Conservation (phyloP, 2,329 filamentous ascomycete species). For the Penicillium sp. region DNA sequence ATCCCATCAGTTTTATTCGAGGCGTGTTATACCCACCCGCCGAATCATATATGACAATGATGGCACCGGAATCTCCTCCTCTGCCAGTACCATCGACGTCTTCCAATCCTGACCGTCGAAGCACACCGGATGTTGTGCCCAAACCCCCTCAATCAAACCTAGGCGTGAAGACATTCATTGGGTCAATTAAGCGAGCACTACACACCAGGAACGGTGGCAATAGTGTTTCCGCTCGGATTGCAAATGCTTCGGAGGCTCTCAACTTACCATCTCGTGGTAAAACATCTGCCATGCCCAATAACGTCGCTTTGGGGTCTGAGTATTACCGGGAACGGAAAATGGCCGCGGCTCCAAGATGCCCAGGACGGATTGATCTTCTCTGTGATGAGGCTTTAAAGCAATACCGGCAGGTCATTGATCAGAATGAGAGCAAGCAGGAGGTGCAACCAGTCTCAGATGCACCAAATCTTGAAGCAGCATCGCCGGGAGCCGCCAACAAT, state of each 20-base stretch:
- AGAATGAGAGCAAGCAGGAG: constrained; percentile 9
- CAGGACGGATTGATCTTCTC: constrained; percentile 71
- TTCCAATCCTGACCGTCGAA: constrained; percentile 25
- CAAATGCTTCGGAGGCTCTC: constrained; percentile 32
- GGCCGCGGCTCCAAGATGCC: constrained; percentile 37
- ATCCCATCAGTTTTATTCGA: constrained; percentile 77
- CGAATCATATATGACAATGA: constrained; percentile 69
- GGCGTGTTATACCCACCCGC: constrained; percentile 78
- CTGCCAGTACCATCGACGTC: constrained; percentile 28
- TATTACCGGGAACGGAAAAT: constrained; percentile 39
- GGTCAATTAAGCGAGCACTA: constrained; percentile 75
- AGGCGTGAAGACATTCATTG: constrained; percentile 78
- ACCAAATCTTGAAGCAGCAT: constrained; percentile 7
- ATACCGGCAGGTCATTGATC: constrained; percentile 64
- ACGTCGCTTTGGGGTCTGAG: constrained; percentile 44
- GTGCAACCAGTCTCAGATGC: constrained; percentile 4
- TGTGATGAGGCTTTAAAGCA: constrained; percentile 73
- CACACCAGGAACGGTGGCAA: constrained; percentile 52
- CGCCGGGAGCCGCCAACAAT: constrained; percentile 4
- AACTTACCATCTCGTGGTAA: constrained; percentile 29
- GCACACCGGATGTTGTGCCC: constrained; percentile 24
- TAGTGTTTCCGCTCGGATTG: constrained; percentile 30
- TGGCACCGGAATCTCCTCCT: constrained; percentile 48
- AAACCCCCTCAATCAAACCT: constrained; percentile 41
- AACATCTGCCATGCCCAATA: constrained; percentile 40